These are phyloP conservation scores for Aspergillus neotritici DNA, from an alignment of 2,329 filamentous ascomycete species.

Conservation along the genomic window DNA sequence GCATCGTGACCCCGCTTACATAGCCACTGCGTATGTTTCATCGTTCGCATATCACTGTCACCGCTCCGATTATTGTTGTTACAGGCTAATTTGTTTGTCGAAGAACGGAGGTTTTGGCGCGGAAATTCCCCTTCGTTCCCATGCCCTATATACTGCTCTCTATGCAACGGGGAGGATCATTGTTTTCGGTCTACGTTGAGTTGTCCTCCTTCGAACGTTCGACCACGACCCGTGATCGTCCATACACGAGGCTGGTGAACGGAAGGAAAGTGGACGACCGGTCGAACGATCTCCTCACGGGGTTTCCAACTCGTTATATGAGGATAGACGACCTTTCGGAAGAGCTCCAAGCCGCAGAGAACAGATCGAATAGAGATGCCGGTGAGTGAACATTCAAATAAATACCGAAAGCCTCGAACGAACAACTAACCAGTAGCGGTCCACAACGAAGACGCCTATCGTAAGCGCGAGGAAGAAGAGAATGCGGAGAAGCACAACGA, in stretches of 20 bases:
- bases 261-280: constrained; percentile 6
- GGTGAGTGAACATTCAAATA: constrained; percentile 9
- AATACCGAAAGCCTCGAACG: not conserved
- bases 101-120: not conserved
- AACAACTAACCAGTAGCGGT: not conserved
- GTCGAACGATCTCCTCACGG: too few relatives aligned
- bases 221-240: constrained; percentile 1
- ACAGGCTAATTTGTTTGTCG: not conserved
- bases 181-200: too few relatives aligned
- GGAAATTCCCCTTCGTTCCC: not conserved
- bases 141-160: too few relatives aligned
- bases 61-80: not conserved
- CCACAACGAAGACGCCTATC: constrained; percentile 7
- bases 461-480: constrained; percentile 18
- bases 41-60: not conserved
- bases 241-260: constrained; percentile 17
- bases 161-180: too few relatives aligned
- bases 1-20: constrained; percentile 22
- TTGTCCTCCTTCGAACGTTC: too few relatives aligned
- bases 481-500: constrained; percentile 30
- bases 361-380: constrained; percentile 14
- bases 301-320: not conserved
- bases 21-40: constrained; percentile 18
- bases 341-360: constrained; percentile 26
- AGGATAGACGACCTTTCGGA: constrained; percentile 4